Percentiles rank a stretch among this genome's conserved stretches.
These are phyloP conservation scores for Pseudoneurospora amorphoporcata DNA, from an alignment of 495 filamentous ascomycete genomes.

Conservation along the genomic window DNA sequence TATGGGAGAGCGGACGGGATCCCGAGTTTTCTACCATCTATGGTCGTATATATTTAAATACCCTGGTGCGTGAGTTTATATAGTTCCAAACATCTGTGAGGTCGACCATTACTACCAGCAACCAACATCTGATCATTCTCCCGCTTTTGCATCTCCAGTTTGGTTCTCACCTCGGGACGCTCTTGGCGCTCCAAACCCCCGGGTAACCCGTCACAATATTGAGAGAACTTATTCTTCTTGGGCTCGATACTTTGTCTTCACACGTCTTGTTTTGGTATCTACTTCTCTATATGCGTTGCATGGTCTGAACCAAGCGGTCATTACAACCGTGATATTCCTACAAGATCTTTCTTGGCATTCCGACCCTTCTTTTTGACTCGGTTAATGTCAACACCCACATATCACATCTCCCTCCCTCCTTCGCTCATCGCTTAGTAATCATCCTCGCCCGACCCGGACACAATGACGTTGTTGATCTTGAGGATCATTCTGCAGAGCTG, in stretches of 20 bases:
- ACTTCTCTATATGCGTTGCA: neutral
- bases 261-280: neutral
- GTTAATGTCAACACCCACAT: neutral
- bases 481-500: conserved; percentile 99
- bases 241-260: neutral
- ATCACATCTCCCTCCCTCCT: neutral
- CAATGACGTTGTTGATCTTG: conserved; percentile 95
- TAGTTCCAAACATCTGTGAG: too few species aligned
- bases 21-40: conserved; percentile 26
- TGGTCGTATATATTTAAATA: too few species aligned
- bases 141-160: too few species aligned
- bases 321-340: neutral
- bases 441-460: conserved; percentile 81
- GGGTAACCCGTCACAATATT: too few species aligned
- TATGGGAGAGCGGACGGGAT: conserved; percentile 44
- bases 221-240: too few species aligned
- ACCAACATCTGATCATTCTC: too few species aligned
- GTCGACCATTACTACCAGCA: too few species aligned
- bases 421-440: conserved; percentile 55
- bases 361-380: neutral
- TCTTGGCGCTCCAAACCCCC: too few species aligned
- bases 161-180: too few species aligned
- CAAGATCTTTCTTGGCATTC: neutral
- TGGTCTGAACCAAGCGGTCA: neutral
- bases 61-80: too few species aligned